Evolutionary conservation across 164 flowering plant species (phyloP).

Genomic region (Malania oleifera): DNA sequence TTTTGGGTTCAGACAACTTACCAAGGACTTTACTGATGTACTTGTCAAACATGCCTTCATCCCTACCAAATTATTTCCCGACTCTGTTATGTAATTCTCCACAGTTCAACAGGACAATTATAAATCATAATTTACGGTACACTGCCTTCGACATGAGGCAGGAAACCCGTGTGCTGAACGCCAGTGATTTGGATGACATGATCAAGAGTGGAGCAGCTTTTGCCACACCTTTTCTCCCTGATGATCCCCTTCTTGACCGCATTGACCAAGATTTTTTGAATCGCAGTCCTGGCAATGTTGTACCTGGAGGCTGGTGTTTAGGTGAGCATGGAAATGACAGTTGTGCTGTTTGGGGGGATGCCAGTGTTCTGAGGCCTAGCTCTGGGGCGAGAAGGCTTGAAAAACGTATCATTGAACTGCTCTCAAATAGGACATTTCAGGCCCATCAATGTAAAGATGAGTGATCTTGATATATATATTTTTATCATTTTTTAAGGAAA

Average conservation of each 20-base stretch:
- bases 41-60: slow-evolving; percentile 66
- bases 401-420: slow-evolving; percentile 37
- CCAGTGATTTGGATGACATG: slow-evolving; percentile 48
- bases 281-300: slow-evolving; percentile 41
- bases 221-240: slow-evolving; percentile 41
- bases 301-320: slow-evolving; percentile 98
- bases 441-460: slow-evolving; percentile 57
- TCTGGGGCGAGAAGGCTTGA: slow-evolving; percentile 73
- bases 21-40: slow-evolving; percentile 89
- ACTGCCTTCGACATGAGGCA: slow-evolving; percentile 30
- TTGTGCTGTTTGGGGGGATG: slow-evolving; percentile 77
- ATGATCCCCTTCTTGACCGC: slow-evolving; percentile 65
- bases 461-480: too few species aligned
- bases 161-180: slow-evolving; percentile 34
- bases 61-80: slow-evolving; percentile 71
- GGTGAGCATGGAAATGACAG: slow-evolving; percentile 43
- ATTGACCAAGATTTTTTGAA: slow-evolving; percentile 65
- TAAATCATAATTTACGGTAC: slow-evolving; percentile 64
- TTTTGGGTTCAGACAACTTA: slow-evolving; percentile 77
- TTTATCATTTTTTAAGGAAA: too few species aligned
- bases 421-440: slow-evolving; percentile 41
- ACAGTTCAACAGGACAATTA: slow-evolving; percentile 54
- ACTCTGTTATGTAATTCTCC: slow-evolving; percentile 69
- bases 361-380: slow-evolving; percentile 75
- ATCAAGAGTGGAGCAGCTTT: slow-evolving; percentile 79